Evolutionary conservation across 2,329 filamentous ascomycete species (phyloP), one percentile per base, ranked within the genome.

Genomic region (Aspergillus brunneoviolaceus): DNA sequence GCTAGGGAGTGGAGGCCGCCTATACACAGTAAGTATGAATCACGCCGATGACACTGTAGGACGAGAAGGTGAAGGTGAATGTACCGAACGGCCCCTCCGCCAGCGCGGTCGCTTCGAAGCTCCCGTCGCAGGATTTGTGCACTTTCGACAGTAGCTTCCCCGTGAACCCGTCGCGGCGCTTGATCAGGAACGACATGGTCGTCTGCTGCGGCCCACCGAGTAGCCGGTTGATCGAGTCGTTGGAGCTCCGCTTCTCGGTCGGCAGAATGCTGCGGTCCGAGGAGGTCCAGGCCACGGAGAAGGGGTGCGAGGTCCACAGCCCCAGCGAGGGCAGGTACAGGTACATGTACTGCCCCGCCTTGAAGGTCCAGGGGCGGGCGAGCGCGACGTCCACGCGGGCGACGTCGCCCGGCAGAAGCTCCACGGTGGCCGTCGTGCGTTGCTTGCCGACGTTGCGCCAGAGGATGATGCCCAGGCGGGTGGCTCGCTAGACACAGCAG

Each of bases 321-420:
- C 76, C 75, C 14, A 78, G 51, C 4, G 68, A 70, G 0, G 84
- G 84, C 57, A 86, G 77, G 72, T 85, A 86, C 31, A 83, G 77
- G 70, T 86, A 85, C 25, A 84, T 82, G 67, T 86, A 72, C 77
- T 83, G 66, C 76, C 84, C 49, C 74, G 84, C 65, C 6, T 65
- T 68, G 62, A 75, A 74, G 6, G 58, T 68, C 72, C 72, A 74
- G 4, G 70, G 62, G 5, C 73, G 64, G 5, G 72, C 67, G 23
- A 74, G 64, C 4, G 68, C 65, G 2, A 75, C 67, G 19, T 72
- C 70, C 5, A 75, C 81, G 29, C 84, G 80, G 56, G 81, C 83
- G 14, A 85, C 83, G 63, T 84, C 81, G 19, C 80, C 80, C 2
- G 83, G 81, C 49, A 87, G 75, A 51, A 83, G 82, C 66, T 86